Evolutionary conservation across 306 rosid species (phyloP), one percentile per base, ranked within the genome.

Genomic region (Ochetophila trinervis): DNA sequence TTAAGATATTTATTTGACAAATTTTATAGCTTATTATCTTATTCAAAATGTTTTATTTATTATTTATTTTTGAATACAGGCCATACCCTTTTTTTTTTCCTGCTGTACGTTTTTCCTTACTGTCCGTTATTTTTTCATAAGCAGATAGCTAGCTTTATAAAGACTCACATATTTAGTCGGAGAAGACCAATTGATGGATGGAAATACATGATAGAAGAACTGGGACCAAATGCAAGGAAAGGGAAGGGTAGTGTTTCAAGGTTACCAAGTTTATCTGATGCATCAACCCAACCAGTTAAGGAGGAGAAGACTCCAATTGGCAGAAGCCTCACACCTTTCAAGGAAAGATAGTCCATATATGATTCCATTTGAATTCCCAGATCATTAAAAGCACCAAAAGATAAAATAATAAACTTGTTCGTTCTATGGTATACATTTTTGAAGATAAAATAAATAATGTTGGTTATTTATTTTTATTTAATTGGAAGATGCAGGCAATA

Each of bases 71-170:
- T n/a, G n/a, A n/a, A n/a, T n/a, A n/a, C n/a, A n/a, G n/a, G n/a
- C n/a, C n/a, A n/a, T n/a, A n/a, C n/a, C 20, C 3, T 30, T 14
- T n/a, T 36, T 58, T 20, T 6, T 9, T 17, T 35, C 19, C 12
- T 42, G 1, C 4, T 19, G 13, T 22, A 7, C 21, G n/a, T 22
- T 10, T 35, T n/a, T 44, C 21, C 20, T 11, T 11, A n/a, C n/a
- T 71, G 30, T 68, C 60, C 27, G 55, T 71, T 30, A 42, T 32
- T 66, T 51, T 32, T 53, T 55, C 66, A 40, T 60, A 20, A 69
- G 83, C 96, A 93, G 97, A 93, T 93, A 57, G 95, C 98, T 67
- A 93, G 98, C 84, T 93, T 89, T 61, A 87, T 89, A 83, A 89
- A 93, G 86, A 84, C 93, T 37, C 95, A 89, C 77, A 87, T 93